A percentile compares a stretch with the other conserved stretches of the same genome.
These are phyloP conservation scores for Lipomyces oligophaga DNA, from an alignment of 805 yeast genomes.

Conservation along the genomic window DNA sequence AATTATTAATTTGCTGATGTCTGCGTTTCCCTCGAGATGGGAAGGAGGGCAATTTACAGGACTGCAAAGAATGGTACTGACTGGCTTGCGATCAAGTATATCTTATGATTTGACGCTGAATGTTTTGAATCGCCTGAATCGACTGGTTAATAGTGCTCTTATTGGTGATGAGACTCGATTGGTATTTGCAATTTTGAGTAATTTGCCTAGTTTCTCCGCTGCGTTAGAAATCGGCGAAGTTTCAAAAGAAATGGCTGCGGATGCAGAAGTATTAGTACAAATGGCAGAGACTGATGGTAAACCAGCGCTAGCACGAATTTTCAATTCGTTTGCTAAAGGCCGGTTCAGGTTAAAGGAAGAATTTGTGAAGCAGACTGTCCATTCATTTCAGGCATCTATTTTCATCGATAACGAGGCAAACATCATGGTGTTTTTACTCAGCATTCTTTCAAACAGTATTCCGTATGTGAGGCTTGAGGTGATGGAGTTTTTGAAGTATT, in stretches of 20 bases:
- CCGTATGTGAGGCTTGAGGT: slow-evolving; percentile 80
- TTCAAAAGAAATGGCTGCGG: slow-evolving; percentile 47
- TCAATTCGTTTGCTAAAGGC: slow-evolving; percentile 70
- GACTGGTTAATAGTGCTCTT: slow-evolving; percentile 65
- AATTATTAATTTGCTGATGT: slow-evolving; percentile 73
- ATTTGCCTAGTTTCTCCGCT: slow-evolving; percentile 79
- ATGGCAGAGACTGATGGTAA: slow-evolving; percentile 59
- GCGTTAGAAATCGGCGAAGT: slow-evolving; percentile 61
- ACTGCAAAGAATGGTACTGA: slow-evolving; percentile 68
- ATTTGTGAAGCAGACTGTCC: slow-evolving; percentile 74
- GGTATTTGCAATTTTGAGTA: slow-evolving; percentile 67
- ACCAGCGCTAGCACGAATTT: slow-evolving; percentile 61
- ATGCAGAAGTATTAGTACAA: slow-evolving; percentile 54
- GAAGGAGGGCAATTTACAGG: slow-evolving; percentile 94
- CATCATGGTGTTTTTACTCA: slow-evolving; percentile 68
- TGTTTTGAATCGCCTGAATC: slow-evolving; percentile 67
- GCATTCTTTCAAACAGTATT: slow-evolving; percentile 70
- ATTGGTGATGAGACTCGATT: slow-evolving; percentile 70
- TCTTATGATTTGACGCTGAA: slow-evolving; percentile 74
- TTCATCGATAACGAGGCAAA: slow-evolving; percentile 75
- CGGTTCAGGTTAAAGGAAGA: slow-evolving; percentile 88
- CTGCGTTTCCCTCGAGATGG: slow-evolving; percentile 93
- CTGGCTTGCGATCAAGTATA: slow-evolving; percentile 77
- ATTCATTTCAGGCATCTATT: slow-evolving; percentile 61
- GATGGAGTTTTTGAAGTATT: slow-evolving; percentile 64